These are phyloP conservation scores for Elsinoe batatas DNA, from an alignment of 2,329 filamentous ascomycete genomes.

Conservation along the genomic window DNA sequence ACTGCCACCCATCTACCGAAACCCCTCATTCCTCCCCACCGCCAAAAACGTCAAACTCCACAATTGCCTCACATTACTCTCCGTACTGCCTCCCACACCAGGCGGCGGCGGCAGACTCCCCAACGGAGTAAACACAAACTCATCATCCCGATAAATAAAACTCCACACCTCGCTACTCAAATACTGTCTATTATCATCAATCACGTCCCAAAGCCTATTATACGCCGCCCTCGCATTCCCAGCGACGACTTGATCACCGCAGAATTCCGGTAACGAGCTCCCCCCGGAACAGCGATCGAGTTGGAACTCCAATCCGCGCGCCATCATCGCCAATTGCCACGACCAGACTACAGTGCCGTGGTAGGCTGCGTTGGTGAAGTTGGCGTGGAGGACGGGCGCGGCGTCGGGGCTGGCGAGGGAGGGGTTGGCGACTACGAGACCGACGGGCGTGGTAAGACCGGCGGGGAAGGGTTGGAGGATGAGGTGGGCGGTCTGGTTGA, in stretches of 20 bases:
- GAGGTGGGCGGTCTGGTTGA: conserved; percentile 49
- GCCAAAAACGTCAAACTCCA: conserved; percentile 52
- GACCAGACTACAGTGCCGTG: conserved; percentile 57
- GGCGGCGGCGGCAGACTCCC: conserved; percentile 42
- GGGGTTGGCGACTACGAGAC: conserved; percentile 52
- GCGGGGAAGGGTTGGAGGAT: conserved; percentile 50
- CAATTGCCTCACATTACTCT: conserved; percentile 47
- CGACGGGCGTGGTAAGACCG: conserved; percentile 46
- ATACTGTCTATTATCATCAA: conserved; percentile 45
- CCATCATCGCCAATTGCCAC: conserved; percentile 58
- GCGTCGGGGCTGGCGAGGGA: conserved; percentile 40
- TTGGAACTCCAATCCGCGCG: conserved; percentile 48
- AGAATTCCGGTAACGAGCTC: conserved; percentile 39
- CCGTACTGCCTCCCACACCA: conserved; percentile 26
- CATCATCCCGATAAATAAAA: conserved; percentile 44
- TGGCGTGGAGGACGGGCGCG: conserved; percentile 36
- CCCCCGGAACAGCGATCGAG: conserved; percentile 40
- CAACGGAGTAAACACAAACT: conserved; percentile 42
- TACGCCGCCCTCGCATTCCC: conserved; percentile 41
- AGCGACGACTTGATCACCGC: conserved; percentile 35
- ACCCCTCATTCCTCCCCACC: conserved; percentile 34
- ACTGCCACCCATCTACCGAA: neutral
- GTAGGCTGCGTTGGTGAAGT: conserved; percentile 50
- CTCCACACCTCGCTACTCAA: conserved; percentile 54
- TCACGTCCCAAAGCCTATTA: conserved; percentile 50